Percentiles rank a stretch among this genome's conserved stretches.
These are phyloP conservation scores for Annona squamosa DNA, from an alignment of 164 flowering plant genomes.

Conservation along the genomic window DNA sequence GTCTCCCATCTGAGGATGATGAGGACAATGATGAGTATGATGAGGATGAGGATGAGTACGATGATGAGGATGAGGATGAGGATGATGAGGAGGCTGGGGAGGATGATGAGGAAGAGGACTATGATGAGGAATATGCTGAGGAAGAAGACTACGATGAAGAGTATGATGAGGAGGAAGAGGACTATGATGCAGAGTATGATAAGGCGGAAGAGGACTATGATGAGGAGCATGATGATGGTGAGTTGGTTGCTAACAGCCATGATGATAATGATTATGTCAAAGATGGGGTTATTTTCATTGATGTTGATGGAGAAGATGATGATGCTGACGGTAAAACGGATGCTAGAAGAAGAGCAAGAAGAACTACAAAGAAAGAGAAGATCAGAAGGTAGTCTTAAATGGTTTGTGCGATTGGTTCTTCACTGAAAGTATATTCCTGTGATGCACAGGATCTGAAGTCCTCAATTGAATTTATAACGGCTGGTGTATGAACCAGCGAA, in stretches of 20 bases:
- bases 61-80: constrained; percentile 14
- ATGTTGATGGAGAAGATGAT: constrained; percentile 5
- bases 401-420: neutral
- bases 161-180: constrained; percentile 22
- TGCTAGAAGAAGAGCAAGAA: constrained; percentile 10
- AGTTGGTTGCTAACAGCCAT: neutral
- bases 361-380: constrained; percentile 23
- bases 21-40: constrained; percentile 27
- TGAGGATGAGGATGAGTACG: constrained; percentile 18
- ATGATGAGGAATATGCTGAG: no score
- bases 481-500: no score
- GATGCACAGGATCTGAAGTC: no score
- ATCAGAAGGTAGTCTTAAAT: constrained; percentile 14
- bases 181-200: constrained; percentile 22
- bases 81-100: constrained; percentile 25
- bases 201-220: constrained; percentile 18
- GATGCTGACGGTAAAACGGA: constrained; percentile 5
- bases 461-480: no score
- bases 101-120: constrained; percentile 22
- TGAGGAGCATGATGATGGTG: constrained; percentile 3
- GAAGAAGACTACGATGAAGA: constrained; percentile 8
- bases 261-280: constrained; percentile 11
- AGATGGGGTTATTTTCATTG: constrained; percentile 1
- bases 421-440: no score
- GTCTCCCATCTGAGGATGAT: constrained; percentile 25